Evolutionary conservation across 306 rosid species (phyloP), one percentile per base, ranked within the genome.

Genomic region (Phaseolus lunatus): DNA sequence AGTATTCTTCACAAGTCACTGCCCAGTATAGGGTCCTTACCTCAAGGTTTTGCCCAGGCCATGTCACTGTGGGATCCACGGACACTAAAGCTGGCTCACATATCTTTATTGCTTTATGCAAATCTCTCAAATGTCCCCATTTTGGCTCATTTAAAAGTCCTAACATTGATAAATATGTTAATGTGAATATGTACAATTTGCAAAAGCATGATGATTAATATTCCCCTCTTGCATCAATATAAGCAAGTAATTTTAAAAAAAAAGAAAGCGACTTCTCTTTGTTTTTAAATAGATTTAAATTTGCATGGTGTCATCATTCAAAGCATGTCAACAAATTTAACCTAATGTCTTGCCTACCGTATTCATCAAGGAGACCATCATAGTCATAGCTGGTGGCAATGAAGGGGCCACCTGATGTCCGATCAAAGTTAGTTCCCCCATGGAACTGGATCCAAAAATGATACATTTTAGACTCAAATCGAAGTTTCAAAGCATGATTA

Each of bases 351-450:
- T 29, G 72, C 85, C 62, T 96, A 92, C 99, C 99, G 33, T 63
- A 95, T 86, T 95, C 99, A 63, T 95, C 99, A 9, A 95, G 41
- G 10, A 97, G 98, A 67, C 97, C 99, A 81, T 95, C 97, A 45
- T 88, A 95, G 77, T 95, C 98, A 37, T 96, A 96, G 86, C 98
- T 96, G 22, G 98, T 92, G 11, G 99, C 87, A 45, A 92, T 92
- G 87, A 92, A 96, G 47, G 83, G 97, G 35, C 99, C 99, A 15
- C 97, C 88, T 1, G 99, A 83, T 26, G 97, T 92, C 73, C 96
- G 74, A 24, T 93, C 99, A 63, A 96, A 96, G 78, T 96, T 96
- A n/a, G 99, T 96, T 88, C 99, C 99, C 67, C 99, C 99, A 77
- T 96, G 99, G 39, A 89, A 96, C 99, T 96, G 56, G 69, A 78